Base-by-base conservation (phyloP, 768 basidiomycete species). In the Boletales sp. region DNA sequence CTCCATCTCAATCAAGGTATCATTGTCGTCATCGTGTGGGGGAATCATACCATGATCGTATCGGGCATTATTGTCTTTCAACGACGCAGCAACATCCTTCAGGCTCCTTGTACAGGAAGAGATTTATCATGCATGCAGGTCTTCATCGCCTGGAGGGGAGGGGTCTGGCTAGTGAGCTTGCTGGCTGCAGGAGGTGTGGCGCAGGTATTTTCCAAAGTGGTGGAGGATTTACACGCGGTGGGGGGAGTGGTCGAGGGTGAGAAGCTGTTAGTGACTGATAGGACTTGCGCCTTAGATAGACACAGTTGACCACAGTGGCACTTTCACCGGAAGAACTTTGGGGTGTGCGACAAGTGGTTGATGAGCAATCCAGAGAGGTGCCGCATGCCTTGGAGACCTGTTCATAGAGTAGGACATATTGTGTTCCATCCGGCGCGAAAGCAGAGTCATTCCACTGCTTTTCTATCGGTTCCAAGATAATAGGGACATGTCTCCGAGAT, bases 401-500 rank as follows among this genome's bases (percentile, higher is more conserved):
- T n/a, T n/a, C n/a, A n/a, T n/a, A n/a, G n/a, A n/a, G n/a, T n/a
- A n/a, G n/a, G n/a, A n/a, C n/a, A n/a, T n/a, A n/a, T n/a, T n/a
- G n/a, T n/a, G n/a, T n/a, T n/a, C n/a, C n/a, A n/a, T n/a, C n/a
- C n/a, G n/a, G n/a, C n/a, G n/a, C n/a, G n/a, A n/a, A n/a, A n/a
- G n/a, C n/a, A n/a, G n/a, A n/a, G n/a, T n/a, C n/a, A n/a, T n/a
- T n/a, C n/a, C n/a, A n/a, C n/a, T n/a, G n/a, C n/a, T n/a, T 32
- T 12, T 54, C 56, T 68, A 73, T 61, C 82, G 80, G 58, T 91
- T 91, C 89, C 90, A 93, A 27, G 90, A 91, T 17, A 93, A 75
- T 21, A 90, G 72, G 0, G 85, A 79, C 90, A 92, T 92, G 65
- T 93, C 90, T 19, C 90, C 90, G 40, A 91, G 68, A 51, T 88